Evolutionary conservation across 768 basidiomycete species (phyloP).

Genomic region (Chalciporus pseudorubinellus): DNA sequence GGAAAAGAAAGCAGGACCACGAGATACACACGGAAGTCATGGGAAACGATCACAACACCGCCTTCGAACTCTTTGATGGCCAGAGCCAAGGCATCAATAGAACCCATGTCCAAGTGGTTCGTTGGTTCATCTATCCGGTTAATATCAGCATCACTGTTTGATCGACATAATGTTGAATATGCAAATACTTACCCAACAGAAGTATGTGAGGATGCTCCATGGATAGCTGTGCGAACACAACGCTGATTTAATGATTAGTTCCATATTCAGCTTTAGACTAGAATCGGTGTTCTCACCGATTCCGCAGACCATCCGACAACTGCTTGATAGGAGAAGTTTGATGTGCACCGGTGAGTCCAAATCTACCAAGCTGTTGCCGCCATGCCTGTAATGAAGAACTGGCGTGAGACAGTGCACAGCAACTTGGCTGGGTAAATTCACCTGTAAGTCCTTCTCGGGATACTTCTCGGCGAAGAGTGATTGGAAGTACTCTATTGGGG

Average conservation of each 20-base stretch:
- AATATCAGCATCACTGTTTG: slow-evolving; percentile 4
- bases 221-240: slow-evolving; percentile 93
- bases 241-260: slow-evolving; percentile 43
- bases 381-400: slow-evolving; percentile 58
- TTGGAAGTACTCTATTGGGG: slow-evolving; percentile 95
- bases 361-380: slow-evolving; percentile 92
- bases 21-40: slow-evolving; percentile 87
- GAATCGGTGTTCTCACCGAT: slow-evolving; percentile 57
- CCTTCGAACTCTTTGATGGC: slow-evolving; percentile 98
- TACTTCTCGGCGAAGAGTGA: slow-evolving; percentile 72
- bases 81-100: slow-evolving; percentile 91
- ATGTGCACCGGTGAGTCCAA: slow-evolving; percentile 91
- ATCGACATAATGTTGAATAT: slow-evolving; percentile 8
- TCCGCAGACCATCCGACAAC: slow-evolving; percentile 92
- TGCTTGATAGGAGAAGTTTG: slow-evolving; percentile 94
- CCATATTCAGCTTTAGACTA: neutral
- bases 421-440: slow-evolving; percentile 22
- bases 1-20: neutral
- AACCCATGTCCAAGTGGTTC: slow-evolving; percentile 97
- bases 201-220: slow-evolving; percentile 98
- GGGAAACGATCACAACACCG: slow-evolving; percentile 98
- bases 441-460: slow-evolving; percentile 89
- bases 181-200: slow-evolving; percentile 58
- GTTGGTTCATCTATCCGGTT: slow-evolving; percentile 77
- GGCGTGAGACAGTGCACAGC: slow-evolving; percentile 11